phyloP scores from a whole-genome alignment of 169 alveolate genomes.

The Cryptosporidium sp. region DNA sequence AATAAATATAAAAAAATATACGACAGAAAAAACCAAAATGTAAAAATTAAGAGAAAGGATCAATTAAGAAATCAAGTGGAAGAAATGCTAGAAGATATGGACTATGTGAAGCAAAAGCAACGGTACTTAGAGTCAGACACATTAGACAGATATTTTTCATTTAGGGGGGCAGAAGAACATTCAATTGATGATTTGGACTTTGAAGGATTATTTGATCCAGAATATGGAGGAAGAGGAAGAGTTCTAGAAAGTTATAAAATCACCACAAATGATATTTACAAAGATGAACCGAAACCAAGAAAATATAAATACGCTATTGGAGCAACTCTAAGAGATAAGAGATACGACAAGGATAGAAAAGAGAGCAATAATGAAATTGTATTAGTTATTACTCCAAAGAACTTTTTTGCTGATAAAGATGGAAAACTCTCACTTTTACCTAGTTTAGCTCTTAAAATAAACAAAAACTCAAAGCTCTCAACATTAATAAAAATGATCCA shows the following conservation, averaged over 20 bases:
- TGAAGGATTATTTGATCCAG: slow-evolving; percentile 13
- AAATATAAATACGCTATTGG: slow-evolving; percentile 49
- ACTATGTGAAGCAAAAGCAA: neutral
- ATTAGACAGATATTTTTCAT: slow-evolving; percentile 33
- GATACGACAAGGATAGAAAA: neutral
- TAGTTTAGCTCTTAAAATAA: slow-evolving; percentile 31
- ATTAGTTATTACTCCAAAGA: slow-evolving; percentile 57
- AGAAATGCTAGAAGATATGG: neutral
- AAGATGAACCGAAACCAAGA: neutral
- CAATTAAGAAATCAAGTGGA: neutral
- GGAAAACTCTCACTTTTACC: slow-evolving; percentile 31
- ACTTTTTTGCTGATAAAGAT: slow-evolving; percentile 61
- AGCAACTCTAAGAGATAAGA: slow-evolving; percentile 22
- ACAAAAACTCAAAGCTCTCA: slow-evolving; percentile 18
- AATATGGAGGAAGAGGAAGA: neutral
- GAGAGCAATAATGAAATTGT: slow-evolving; percentile 9
- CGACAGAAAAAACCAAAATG: neutral
- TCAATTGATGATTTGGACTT: slow-evolving; percentile 49
- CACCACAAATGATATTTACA: neutral
- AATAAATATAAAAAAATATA: neutral
- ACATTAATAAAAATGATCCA: slow-evolving; percentile 4
- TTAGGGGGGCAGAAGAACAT: slow-evolving; percentile 58
- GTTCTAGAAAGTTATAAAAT: neutral
- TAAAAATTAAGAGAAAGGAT: neutral
- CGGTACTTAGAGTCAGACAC: neutral